phyloP scores from a whole-genome alignment of 2,329 filamentous ascomycete species.

The Pseudogymnoascus pannorum region DNA sequence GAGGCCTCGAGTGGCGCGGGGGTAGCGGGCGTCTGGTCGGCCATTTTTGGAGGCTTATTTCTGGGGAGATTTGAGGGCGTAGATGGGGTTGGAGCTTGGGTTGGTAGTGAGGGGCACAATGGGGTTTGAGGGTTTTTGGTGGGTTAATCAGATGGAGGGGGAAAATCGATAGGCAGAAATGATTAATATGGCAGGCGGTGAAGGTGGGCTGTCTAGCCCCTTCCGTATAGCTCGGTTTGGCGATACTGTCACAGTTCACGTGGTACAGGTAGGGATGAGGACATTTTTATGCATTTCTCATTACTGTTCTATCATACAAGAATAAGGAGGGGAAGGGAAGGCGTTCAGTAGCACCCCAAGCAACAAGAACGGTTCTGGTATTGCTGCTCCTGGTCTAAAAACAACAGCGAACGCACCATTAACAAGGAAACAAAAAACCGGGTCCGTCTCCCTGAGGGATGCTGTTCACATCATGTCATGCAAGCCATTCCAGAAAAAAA shows the following conservation, averaged over 20 bases:
- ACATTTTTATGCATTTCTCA: neutral
- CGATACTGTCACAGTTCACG: neutral
- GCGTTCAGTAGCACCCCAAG: neutral
- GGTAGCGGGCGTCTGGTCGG: neutral
- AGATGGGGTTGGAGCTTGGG: neutral
- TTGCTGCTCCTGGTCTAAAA: conserved; percentile 29
- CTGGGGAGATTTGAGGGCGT: neutral
- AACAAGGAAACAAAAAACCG: conserved; percentile 8
- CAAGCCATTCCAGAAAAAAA: conserved; percentile 9
- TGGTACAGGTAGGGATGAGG: neutral
- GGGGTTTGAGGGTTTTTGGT: neutral
- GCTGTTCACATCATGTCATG: conserved; percentile 6
- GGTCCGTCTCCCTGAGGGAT: neutral
- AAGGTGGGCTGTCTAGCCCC: neutral
- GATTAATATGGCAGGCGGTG: neutral
- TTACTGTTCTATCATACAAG: conserved; percentile 2
- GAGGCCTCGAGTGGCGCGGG: conserved; percentile 68
- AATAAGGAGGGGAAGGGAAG: neutral
- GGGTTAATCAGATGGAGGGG: conserved; percentile 4
- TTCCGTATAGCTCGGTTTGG: conserved; percentile 3
- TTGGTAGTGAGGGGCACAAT: neutral
- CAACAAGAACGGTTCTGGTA: conserved; percentile 23
- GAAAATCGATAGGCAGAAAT: conserved; percentile 1
- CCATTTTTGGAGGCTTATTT: neutral
- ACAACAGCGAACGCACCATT: conserved; percentile 16